These are phyloP conservation scores for Chytriomyces hyalinus DNA, from an alignment of 192 early-diverging fungal species.

Conservation along the genomic window DNA sequence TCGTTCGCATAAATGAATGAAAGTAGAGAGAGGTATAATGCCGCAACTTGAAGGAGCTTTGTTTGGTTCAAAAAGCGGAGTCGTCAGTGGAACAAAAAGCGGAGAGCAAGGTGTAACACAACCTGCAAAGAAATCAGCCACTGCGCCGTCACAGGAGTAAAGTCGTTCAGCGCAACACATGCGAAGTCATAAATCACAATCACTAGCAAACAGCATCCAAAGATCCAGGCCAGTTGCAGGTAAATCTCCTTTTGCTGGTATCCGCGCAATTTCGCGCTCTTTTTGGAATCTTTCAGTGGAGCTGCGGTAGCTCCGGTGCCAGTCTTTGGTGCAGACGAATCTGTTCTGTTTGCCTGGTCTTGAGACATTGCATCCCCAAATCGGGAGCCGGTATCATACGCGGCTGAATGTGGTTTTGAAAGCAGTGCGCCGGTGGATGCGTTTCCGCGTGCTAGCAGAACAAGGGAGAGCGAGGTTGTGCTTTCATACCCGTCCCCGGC, in stretches of 20 bases:
- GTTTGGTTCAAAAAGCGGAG: neutral
- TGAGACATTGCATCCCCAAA: neutral
- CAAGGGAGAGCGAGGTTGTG: too few relatives aligned
- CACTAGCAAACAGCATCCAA: conserved; percentile 23
- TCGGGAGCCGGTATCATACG: too few relatives aligned
- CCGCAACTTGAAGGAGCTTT: conserved; percentile 27
- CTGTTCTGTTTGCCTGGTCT: neutral
- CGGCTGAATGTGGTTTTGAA: too few relatives aligned
- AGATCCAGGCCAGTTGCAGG: conserved; percentile 28
- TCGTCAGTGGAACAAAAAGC: neutral
- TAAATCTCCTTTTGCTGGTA: conserved; percentile 34
- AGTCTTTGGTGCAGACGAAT: neutral
- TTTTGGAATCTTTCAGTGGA: neutral
- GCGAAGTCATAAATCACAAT: conserved; percentile 32
- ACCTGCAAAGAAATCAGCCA: conserved; percentile 36
- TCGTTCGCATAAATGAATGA: conserved; percentile 38
- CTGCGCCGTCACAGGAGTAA: conserved; percentile 10
- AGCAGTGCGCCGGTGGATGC: too few relatives aligned
- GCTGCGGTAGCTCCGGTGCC: too few relatives aligned
- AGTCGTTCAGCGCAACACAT: conserved; percentile 6
- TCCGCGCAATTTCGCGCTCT: neutral
- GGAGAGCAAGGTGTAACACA: too few relatives aligned
- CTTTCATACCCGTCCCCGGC: too few relatives aligned
- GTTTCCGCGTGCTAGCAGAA: too few relatives aligned
- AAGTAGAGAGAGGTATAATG: conserved; percentile 28